A percentile compares a stretch with the other conserved stretches of the same genome.
These are phyloP conservation scores for Mallotus repandus DNA, from an alignment of 441 rosid genomes.

Conservation along the genomic window DNA sequence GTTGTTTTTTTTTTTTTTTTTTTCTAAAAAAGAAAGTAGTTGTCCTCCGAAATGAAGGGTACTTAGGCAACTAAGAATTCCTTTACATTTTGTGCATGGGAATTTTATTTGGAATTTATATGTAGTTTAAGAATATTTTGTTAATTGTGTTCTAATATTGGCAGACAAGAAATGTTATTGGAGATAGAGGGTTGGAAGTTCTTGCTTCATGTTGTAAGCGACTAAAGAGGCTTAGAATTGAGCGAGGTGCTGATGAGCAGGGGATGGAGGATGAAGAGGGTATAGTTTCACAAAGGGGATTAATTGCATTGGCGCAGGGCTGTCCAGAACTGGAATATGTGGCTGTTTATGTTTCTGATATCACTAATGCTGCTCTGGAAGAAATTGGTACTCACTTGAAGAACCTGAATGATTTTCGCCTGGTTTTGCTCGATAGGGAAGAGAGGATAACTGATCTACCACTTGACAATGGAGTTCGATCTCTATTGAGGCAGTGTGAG, in stretches of 20 bases:
- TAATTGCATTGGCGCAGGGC: conserved; percentile 77
- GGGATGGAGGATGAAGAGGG: conserved; percentile 88
- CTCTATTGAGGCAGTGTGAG: conserved; percentile 73
- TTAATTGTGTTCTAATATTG: conserved; percentile 23
- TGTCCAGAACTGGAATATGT: conserved; percentile 74
- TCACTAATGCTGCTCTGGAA: conserved; percentile 75
- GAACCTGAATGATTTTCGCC: conserved; percentile 76
- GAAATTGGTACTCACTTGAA: conserved; percentile 58
- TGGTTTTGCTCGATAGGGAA: conserved; percentile 76
- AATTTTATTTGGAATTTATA: background rate
- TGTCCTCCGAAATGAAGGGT: too few species aligned
- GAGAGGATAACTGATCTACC: conserved; percentile 78
- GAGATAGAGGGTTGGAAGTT: conserved; percentile 87
- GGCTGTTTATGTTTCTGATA: conserved; percentile 85
- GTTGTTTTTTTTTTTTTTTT: too few species aligned
- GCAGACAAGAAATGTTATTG: conserved; percentile 94
- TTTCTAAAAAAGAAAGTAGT: too few species aligned
- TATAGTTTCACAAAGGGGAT: conserved; percentile 79
- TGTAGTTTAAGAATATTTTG: background rate
- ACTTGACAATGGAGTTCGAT: conserved; percentile 81
- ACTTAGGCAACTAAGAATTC: background rate
- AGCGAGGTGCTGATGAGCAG: conserved; percentile 85
- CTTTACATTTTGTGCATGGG: background rate
- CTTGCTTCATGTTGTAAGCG: conserved; percentile 67
- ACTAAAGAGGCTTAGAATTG: conserved; percentile 84